phyloP scores from a whole-genome alignment of 176 grass and related monocot genomes.

The Elymus sibiricus region DNA sequence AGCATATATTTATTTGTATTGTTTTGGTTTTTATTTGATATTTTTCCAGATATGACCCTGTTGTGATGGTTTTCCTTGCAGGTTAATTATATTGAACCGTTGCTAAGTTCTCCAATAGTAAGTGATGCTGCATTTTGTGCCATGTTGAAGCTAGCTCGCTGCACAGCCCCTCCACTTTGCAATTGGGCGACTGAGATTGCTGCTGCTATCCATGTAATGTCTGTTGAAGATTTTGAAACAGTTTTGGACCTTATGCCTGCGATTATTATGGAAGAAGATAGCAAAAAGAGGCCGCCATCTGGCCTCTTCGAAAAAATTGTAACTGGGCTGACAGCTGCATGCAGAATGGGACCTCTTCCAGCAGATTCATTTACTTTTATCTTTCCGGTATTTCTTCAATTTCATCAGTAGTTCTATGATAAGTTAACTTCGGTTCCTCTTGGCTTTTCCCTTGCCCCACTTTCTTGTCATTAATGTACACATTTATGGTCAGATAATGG shows the following conservation, averaged over 20 bases:
- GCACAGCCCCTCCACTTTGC: slow-evolving; percentile 89
- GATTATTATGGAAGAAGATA: slow-evolving; percentile 49
- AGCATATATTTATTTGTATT: background rate
- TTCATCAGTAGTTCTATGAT: background rate
- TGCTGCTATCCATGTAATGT: slow-evolving; percentile 72
- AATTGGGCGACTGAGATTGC: slow-evolving; percentile 92
- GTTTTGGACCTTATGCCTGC: slow-evolving; percentile 58
- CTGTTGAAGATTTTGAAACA: slow-evolving; percentile 53
- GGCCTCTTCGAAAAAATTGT: slow-evolving; percentile 88
- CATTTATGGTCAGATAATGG: slow-evolving; percentile 50
- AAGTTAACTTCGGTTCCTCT: background rate
- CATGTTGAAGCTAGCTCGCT: slow-evolving; percentile 76
- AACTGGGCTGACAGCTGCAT: slow-evolving; percentile 65
- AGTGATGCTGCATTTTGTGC: slow-evolving; percentile 77
- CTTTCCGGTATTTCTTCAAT: slow-evolving; percentile 67
- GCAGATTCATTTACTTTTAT: slow-evolving; percentile 97
- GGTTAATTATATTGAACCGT: slow-evolving; percentile 81
- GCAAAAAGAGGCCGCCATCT: slow-evolving; percentile 42
- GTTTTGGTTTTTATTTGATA: background rate
- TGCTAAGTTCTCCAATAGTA: slow-evolving; percentile 84
- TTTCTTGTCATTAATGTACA: slow-evolving; percentile 6
- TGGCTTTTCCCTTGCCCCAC: background rate
- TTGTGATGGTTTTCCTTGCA: slow-evolving; percentile 35
- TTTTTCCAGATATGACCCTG: background rate
- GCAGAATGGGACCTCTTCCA: slow-evolving; percentile 80